A percentile compares a stretch with the other conserved stretches of the same genome.
These are phyloP conservation scores for Pseudogymnoascus sp. DNA, from an alignment of 2,329 filamentous ascomycete species.

Conservation along the genomic window DNA sequence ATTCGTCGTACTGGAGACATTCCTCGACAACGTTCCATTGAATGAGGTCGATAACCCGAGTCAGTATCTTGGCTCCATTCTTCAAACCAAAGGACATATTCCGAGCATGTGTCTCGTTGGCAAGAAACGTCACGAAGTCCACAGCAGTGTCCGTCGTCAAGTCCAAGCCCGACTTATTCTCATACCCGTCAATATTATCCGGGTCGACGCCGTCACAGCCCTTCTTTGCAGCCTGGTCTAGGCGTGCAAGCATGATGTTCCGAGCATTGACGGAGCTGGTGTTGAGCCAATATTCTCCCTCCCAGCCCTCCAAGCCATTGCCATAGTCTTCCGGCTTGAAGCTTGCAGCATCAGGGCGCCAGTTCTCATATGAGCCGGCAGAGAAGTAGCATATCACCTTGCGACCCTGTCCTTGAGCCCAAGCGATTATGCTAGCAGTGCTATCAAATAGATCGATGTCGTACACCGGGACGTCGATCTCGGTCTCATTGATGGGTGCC, in stretches of 20 bases:
- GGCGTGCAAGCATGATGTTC: conserved; percentile 52
- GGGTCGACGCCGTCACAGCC: conserved; percentile 63
- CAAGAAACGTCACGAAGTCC: conserved; percentile 52
- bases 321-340: conserved; percentile 51
- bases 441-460: conserved; percentile 52
- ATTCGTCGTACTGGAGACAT: conserved; percentile 52
- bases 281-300: conserved; percentile 58
- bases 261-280: conserved; percentile 49
- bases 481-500: conserved; percentile 27
- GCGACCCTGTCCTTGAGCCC: conserved; percentile 41
- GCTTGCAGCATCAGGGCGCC: conserved; percentile 45
- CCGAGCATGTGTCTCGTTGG: conserved; percentile 40
- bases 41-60: not conserved
- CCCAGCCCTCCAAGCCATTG: conserved; percentile 52
- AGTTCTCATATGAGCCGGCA: conserved; percentile 57
- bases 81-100: conserved; percentile 59
- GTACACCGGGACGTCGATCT: conserved; percentile 22
- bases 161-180: conserved; percentile 53
- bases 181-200: conserved; percentile 61
- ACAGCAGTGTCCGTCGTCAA: conserved; percentile 49
- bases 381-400: conserved; percentile 68
- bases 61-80: conserved; percentile 40
- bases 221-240: conserved; percentile 50
- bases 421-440: conserved; percentile 33
- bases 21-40: conserved; percentile 38